Conservation (phyloP, 2,329 filamentous ascomycete genomes). For the Calonectria hawksworthii region DNA sequence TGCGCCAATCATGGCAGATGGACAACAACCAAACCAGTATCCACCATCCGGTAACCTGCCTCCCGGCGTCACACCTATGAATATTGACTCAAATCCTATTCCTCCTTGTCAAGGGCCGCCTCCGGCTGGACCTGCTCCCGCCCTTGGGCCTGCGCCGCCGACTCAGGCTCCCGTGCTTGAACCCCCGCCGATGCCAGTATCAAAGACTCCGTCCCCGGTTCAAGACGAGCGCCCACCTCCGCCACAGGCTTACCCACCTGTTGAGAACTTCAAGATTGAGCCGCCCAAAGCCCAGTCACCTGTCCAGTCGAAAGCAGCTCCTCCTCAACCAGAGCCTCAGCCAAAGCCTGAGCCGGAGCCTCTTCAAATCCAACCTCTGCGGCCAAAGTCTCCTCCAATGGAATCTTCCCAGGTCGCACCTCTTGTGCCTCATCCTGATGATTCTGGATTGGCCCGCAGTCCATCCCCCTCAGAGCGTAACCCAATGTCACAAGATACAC, state of each 20-base stretch:
- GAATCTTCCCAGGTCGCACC: background rate
- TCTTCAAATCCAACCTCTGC: background rate
- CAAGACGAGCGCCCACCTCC: background rate
- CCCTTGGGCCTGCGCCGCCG: background rate
- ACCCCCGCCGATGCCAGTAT: background rate
- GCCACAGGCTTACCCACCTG: background rate
- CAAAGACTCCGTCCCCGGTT: background rate
- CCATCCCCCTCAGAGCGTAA: constrained; percentile 31
- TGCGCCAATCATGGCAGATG: background rate
- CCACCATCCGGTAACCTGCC: background rate
- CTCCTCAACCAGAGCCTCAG: background rate
- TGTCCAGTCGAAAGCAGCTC: background rate
- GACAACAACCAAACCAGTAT: background rate
- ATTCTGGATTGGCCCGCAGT: background rate
- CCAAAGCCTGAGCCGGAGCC: background rate
- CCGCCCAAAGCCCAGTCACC: background rate
- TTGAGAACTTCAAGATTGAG: background rate
- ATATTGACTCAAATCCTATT: background rate
- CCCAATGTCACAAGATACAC: constrained; percentile 32
- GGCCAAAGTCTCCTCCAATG: background rate
- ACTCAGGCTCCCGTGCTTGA: background rate
- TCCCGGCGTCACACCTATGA: background rate
- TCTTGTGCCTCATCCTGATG: background rate
- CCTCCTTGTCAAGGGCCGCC: constrained; percentile 3
- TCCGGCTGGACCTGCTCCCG: background rate